Conservation (phyloP, 139 green algal species). For the Tetradesmus lagerheimii region DNA sequence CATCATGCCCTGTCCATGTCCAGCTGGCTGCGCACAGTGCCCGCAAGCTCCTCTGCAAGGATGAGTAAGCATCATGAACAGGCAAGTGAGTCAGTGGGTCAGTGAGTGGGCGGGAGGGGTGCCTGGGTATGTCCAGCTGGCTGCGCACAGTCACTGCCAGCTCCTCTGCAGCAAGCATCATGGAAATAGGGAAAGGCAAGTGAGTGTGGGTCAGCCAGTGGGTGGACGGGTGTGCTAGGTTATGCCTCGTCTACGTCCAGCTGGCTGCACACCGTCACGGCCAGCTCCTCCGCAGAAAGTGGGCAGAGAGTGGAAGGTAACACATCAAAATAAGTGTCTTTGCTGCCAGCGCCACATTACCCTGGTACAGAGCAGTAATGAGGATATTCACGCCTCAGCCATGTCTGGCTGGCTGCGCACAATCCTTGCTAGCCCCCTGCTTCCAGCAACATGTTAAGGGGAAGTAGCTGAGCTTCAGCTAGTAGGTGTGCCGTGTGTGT, state of each 20-base stretch:
- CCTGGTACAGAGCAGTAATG: too few species aligned
- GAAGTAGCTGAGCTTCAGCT: too few species aligned
- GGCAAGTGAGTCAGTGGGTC: too few species aligned
- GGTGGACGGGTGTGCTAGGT: too few species aligned
- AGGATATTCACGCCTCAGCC: neutral
- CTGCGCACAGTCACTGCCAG: neutral
- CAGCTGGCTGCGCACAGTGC: constrained; percentile 44
- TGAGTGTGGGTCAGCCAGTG: neutral
- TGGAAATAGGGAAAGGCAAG: neutral
- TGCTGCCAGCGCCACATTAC: constrained; percentile 1
- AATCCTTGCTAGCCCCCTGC: neutral
- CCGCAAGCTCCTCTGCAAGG: constrained; percentile 23
- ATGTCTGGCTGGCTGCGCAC: constrained; percentile 24
- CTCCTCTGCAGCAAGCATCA: neutral
- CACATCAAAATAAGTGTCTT: too few species aligned
- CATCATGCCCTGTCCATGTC: constrained; percentile 41
- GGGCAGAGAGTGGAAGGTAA: too few species aligned
- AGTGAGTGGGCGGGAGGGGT: too few species aligned
- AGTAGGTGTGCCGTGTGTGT: too few species aligned
- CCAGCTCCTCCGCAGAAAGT: neutral
- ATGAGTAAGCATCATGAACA: too few species aligned
- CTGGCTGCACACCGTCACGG: constrained; percentile 2
- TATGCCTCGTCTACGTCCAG: constrained; percentile 44
- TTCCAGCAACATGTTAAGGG: too few species aligned
- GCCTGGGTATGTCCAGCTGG: too few species aligned